Evolutionary conservation across 306 rosid species (phyloP).

Genomic region (Vigna nakashimae): DNA sequence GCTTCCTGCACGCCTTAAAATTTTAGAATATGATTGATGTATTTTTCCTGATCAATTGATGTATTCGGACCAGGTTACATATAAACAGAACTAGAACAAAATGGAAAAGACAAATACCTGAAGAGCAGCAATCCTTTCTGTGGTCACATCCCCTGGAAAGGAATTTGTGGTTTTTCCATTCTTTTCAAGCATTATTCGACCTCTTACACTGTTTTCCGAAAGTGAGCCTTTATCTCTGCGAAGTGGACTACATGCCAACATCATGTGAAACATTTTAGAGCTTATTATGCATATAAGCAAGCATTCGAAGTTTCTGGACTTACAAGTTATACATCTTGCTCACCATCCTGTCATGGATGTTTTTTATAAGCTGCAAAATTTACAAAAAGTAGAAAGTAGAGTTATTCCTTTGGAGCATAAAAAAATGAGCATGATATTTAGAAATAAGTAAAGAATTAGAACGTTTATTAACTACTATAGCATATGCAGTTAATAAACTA

Average conservation of each 20-base stretch:
- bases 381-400: slow-evolving; percentile 18
- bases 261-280: slow-evolving; percentile 42
- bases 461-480: neutral
- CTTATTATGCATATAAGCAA: slow-evolving; percentile 21
- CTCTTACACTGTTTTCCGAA: slow-evolving; percentile 53
- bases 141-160: slow-evolving; percentile 78
- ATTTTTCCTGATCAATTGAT: slow-evolving; percentile 31
- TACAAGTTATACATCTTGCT: slow-evolving; percentile 78
- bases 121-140: slow-evolving; percentile 71
- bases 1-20: slow-evolving; percentile 71
- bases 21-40: slow-evolving; percentile 35
- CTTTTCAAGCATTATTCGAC: slow-evolving; percentile 72
- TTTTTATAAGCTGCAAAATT: slow-evolving; percentile 78
- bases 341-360: slow-evolving; percentile 80
- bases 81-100: neutral
- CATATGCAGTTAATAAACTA: neutral
- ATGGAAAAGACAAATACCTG: slow-evolving; percentile 62
- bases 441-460: neutral
- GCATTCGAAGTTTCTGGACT: slow-evolving; percentile 48
- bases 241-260: slow-evolving; percentile 65
- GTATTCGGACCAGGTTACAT: slow-evolving; percentile 1
- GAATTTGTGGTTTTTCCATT: slow-evolving; percentile 70
- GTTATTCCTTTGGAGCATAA: slow-evolving; percentile 33
- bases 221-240: slow-evolving; percentile 51
- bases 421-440: slow-evolving; percentile 17